Percentiles rank a stretch among this genome's conserved stretches.
Evolutionary conservation across 768 basidiomycete species (phyloP).

Genomic region (Hirschioporus abietinus): DNA sequence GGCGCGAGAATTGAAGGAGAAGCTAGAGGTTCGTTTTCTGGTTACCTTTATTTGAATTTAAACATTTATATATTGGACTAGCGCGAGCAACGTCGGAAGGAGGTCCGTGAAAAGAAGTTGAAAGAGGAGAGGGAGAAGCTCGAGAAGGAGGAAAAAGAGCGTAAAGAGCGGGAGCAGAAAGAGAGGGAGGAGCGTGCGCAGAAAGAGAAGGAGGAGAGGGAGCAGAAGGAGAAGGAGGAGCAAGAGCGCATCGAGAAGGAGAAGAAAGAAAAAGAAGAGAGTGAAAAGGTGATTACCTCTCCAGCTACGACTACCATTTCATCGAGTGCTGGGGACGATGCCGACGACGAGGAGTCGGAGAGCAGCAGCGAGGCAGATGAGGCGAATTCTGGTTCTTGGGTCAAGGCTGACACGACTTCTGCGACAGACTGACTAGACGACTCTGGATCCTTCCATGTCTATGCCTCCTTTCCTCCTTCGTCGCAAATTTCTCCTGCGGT

Average conservation of each 20-base stretch:
- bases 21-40: slow-evolving; percentile 49
- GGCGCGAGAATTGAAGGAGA: slow-evolving; percentile 61
- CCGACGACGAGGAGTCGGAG: slow-evolving; percentile 20
- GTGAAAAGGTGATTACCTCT: slow-evolving; percentile 25
- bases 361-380: slow-evolving; percentile 19
- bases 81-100: slow-evolving; percentile 42
- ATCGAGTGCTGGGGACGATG: slow-evolving; percentile 33
- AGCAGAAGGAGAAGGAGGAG: slow-evolving; percentile 31
- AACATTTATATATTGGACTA: slow-evolving; percentile 10
- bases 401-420: slow-evolving; percentile 4
- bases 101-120: slow-evolving; percentile 32
- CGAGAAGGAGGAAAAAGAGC: slow-evolving; percentile 54
- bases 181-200: slow-evolving; percentile 47
- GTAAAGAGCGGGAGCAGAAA: slow-evolving; percentile 61
- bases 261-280: slow-evolving; percentile 14
- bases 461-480: background rate
- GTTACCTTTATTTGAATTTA: slow-evolving; percentile 19
- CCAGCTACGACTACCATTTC: slow-evolving; percentile 33
- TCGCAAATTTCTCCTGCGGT: background rate
- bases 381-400: background rate
- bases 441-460: background rate
- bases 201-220: slow-evolving; percentile 48
- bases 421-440: slow-evolving; percentile 5
- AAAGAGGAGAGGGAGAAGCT: slow-evolving; percentile 11
- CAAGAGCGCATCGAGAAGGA: slow-evolving; percentile 10